Evolutionary conservation across 192 early-diverging fungal species (phyloP).

Genomic region (Funneliformis mosseae): DNA sequence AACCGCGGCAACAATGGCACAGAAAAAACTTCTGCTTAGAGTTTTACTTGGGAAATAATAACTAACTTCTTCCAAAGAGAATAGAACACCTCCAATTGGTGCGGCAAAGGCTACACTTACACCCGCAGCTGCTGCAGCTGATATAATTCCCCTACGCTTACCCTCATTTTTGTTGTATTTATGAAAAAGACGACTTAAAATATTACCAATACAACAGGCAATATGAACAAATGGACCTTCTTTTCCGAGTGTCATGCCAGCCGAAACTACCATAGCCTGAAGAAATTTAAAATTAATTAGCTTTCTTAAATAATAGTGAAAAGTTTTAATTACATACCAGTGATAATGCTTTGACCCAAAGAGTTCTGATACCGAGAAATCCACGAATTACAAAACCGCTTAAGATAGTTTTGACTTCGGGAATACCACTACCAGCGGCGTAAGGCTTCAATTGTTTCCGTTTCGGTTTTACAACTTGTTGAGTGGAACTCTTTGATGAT

Average conservation of each 20-base stretch:
- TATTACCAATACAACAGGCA: conserved; percentile 90
- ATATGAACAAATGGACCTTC: conserved; percentile 97
- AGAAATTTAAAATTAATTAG: neutral
- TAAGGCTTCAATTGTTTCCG: conserved; percentile 53
- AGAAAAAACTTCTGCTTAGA: conserved; percentile 96
- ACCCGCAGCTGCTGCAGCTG: conserved; percentile 91
- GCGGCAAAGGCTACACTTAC: conserved; percentile 97
- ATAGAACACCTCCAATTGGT: conserved; percentile 87
- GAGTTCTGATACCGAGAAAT: conserved; percentile 90
- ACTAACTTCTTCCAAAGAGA: conserved; percentile 65
- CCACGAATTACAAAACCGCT: conserved; percentile 92
- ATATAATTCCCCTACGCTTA: conserved; percentile 78
- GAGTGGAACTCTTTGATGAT: neutral
- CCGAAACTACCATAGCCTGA: conserved; percentile 79
- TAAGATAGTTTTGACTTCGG: conserved; percentile 86
- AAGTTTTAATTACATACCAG: conserved; percentile 51
- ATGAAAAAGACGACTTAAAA: conserved; percentile 74
- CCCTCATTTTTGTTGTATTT: conserved; percentile 84
- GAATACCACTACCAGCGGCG: conserved; percentile 91
- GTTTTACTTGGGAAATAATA: conserved; percentile 93
- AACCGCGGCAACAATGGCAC: conserved; percentile 92
- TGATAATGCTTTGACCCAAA: conserved; percentile 89
- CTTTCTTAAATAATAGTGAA: neutral
- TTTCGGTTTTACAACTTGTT: neutral
- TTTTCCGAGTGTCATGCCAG: conserved; percentile 90